These are phyloP conservation scores for Plasmodium blacklocki DNA, from an alignment of 169 alveolate genomes.

Conservation along the genomic window DNA sequence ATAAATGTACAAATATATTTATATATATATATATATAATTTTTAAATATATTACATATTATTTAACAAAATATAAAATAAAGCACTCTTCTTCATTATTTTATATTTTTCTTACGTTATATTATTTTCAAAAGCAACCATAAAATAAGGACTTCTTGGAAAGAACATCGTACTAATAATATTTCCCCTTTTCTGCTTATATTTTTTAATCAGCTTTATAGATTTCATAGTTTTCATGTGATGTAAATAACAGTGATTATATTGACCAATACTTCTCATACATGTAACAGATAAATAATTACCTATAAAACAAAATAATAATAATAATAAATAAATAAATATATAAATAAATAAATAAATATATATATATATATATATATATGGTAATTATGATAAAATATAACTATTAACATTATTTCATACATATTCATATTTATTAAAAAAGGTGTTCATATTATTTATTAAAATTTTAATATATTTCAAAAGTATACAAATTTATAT, in stretches of 20 bases:
- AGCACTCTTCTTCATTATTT: not conserved
- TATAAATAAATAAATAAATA: not conserved
- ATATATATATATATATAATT: not conserved
- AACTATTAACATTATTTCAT: not conserved
- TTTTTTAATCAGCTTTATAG: slow-evolving; percentile 69
- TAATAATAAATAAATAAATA: too few species aligned
- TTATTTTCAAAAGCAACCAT: slow-evolving; percentile 63
- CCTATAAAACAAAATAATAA: slow-evolving; percentile 24
- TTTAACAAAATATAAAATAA: not conserved
- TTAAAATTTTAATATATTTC: too few species aligned
- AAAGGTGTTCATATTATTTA: too few species aligned
- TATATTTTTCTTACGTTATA: slow-evolving; percentile 45
- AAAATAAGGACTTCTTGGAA: slow-evolving; percentile 59
- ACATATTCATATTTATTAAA: not conserved
- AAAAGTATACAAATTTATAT: too few species aligned
- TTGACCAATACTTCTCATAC: slow-evolving; percentile 64
- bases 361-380: not conserved
- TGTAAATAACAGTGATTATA: slow-evolving; percentile 65
- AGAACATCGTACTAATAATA: slow-evolving; percentile 63
- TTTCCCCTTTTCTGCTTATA: slow-evolving; percentile 73
- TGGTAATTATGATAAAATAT: too few species aligned
- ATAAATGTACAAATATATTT: not conserved
- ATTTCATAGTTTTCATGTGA: slow-evolving; percentile 69
- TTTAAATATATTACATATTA: not conserved
- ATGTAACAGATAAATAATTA: slow-evolving; percentile 73